Evolutionary conservation across 2,329 filamentous ascomycete genomes (phyloP).

Genomic region (Orbilia quercus): DNA sequence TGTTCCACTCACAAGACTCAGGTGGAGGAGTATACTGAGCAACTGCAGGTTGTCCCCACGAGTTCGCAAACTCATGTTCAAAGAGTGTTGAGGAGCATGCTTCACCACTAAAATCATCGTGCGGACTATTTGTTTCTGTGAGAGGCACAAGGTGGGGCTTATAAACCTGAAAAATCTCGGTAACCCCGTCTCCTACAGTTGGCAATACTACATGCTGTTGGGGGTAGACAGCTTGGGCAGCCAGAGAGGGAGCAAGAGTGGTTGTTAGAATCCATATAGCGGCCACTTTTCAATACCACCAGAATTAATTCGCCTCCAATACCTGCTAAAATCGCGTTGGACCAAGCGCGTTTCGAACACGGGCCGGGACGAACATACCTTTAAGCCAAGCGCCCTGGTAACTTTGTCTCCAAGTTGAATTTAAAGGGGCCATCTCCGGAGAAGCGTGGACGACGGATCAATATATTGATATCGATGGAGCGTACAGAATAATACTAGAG

Average conservation of each 20-base stretch:
- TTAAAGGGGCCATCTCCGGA: neutral
- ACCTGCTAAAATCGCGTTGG: neutral
- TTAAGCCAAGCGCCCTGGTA: neutral
- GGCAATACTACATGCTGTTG: constrained; percentile 38
- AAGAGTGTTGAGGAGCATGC: constrained; percentile 35
- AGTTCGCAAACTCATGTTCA: constrained; percentile 26
- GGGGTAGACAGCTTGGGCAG: constrained; percentile 8
- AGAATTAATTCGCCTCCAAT: neutral
- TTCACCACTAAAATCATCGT: constrained; percentile 50
- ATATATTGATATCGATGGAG: no score
- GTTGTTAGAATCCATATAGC: constrained; percentile 27
- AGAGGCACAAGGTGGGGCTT: constrained; percentile 38
- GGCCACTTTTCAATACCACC: neutral
- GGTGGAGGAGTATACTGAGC: constrained; percentile 68
- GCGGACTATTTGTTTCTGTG: constrained; percentile 18
- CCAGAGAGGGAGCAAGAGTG: constrained; percentile 20
- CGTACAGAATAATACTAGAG: no score
- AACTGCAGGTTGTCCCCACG: constrained; percentile 31
- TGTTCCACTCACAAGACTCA: constrained; percentile 76
- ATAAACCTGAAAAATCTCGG: constrained; percentile 50
- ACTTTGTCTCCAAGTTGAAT: neutral
- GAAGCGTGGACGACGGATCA: neutral
- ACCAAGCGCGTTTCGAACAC: neutral
- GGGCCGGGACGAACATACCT: neutral
- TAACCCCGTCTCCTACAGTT: constrained; percentile 9